Percentiles rank a stretch among this genome's conserved stretches.
These are phyloP conservation scores for Rhizopogon sp. DNA, from an alignment of 768 basidiomycete genomes.

Conservation along the genomic window DNA sequence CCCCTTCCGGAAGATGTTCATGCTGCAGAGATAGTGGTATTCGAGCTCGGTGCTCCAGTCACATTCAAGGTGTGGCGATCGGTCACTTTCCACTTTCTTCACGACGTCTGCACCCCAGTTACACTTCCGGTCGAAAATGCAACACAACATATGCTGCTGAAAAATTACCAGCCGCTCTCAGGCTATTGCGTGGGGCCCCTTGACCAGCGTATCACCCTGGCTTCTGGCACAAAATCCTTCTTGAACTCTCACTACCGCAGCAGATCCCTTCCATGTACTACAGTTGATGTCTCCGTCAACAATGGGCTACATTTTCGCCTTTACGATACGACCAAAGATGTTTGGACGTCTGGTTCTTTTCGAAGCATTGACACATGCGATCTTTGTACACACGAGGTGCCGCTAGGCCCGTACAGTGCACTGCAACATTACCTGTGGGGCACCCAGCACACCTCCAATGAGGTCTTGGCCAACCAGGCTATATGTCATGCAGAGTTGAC, in stretches of 20 bases:
- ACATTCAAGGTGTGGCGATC: slow-evolving; percentile 37
- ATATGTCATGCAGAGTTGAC: slow-evolving; percentile 31
- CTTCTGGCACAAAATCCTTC: slow-evolving; percentile 31
- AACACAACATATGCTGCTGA: not conserved
- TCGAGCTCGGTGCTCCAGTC: slow-evolving; percentile 35
- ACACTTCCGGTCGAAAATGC: not conserved
- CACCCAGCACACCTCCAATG: slow-evolving; percentile 36
- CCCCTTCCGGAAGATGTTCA: slow-evolving; percentile 31
- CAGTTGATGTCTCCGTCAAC: slow-evolving; percentile 17
- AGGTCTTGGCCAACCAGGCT: slow-evolving; percentile 36
- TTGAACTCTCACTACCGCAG: slow-evolving; percentile 25
- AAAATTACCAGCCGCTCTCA: not conserved
- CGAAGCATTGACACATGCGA: slow-evolving; percentile 4
- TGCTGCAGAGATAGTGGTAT: slow-evolving; percentile 27
- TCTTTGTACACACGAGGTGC: slow-evolving; percentile 28
- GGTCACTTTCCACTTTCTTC: slow-evolving; percentile 31
- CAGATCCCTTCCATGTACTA: slow-evolving; percentile 11
- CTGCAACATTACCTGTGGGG: slow-evolving; percentile 32
- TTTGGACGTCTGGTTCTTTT: slow-evolving; percentile 13
- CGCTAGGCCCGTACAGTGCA: slow-evolving; percentile 24
- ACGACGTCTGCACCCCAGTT: slow-evolving; percentile 25
- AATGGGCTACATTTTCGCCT: slow-evolving; percentile 25
- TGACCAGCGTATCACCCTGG: slow-evolving; percentile 28
- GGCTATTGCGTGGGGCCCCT: not conserved
- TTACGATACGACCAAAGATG: slow-evolving; percentile 16